Conservation (phyloP, 768 basidiomycete genomes). For the Suillus subalutaceus region DNA sequence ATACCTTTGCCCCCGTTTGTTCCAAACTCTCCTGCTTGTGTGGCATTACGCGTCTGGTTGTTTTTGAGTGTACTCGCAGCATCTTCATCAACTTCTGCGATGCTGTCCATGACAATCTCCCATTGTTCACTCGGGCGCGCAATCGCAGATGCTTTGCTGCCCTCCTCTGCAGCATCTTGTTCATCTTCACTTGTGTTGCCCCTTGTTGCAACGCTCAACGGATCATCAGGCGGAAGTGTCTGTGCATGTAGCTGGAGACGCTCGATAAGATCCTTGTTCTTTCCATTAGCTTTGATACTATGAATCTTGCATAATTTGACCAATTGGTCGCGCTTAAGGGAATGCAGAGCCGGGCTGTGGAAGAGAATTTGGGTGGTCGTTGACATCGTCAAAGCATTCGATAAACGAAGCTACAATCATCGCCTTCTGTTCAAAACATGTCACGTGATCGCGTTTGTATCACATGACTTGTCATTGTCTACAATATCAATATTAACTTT, state of each 20-base stretch:
- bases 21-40: conserved; percentile 70
- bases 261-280: conserved; percentile 74
- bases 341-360: conserved; percentile 82
- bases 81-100: conserved; percentile 64
- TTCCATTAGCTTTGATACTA: conserved; percentile 76
- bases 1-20: conserved; percentile 65
- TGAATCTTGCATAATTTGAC: conserved; percentile 86
- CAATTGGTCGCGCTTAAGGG: conserved; percentile 83
- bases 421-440: conserved; percentile 4
- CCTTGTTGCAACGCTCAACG: conserved; percentile 55
- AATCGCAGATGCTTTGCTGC: conserved; percentile 23
- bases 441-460: conserved; percentile 12
- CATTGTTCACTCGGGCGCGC: conserved; percentile 78
- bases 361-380: conserved; percentile 80
- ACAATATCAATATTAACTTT: background rate
- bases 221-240: conserved; percentile 59
- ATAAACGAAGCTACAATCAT: background rate
- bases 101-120: conserved; percentile 87
- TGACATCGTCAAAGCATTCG: conserved; percentile 45
- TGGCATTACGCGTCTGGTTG: conserved; percentile 46
- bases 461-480: background rate
- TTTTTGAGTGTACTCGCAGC: conserved; percentile 30
- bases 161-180: conserved; percentile 28
- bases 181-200: conserved; percentile 47
- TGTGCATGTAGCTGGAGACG: conserved; percentile 69